phyloP scores from a whole-genome alignment of 1,284 basidiomycete species.

The Sphaerobolus stellatus region DNA sequence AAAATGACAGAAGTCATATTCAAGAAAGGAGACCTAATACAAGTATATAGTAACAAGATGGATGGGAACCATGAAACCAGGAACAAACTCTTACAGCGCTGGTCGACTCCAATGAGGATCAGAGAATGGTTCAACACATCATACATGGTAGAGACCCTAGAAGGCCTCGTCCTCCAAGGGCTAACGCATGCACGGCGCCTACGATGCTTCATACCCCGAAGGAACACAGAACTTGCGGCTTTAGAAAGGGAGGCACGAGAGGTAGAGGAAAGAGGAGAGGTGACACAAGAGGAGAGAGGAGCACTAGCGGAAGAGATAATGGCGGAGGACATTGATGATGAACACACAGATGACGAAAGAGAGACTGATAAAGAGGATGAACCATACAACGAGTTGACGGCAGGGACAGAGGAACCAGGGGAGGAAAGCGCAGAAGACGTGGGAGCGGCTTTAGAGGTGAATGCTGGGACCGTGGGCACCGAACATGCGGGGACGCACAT shows the following conservation, averaged over 20 bases:
- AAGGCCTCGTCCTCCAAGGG: neutral
- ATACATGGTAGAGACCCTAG: conserved; percentile 9
- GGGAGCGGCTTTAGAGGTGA: too few species aligned
- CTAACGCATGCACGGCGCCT: neutral
- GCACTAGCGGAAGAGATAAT: too few species aligned
- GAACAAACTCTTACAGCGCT: conserved; percentile 10
- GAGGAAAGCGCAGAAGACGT: too few species aligned
- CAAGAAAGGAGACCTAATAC: conserved; percentile 14
- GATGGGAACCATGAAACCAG: conserved; percentile 10
- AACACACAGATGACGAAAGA: too few species aligned
- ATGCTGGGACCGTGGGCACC: too few species aligned
- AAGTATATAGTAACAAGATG: conserved; percentile 11
- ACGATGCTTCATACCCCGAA: neutral
- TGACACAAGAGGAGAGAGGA: too few species aligned
- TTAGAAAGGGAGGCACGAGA: neutral
- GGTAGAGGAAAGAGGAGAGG: neutral
- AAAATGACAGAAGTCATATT: neutral
- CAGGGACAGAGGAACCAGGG: too few species aligned
- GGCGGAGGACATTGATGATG: too few species aligned
- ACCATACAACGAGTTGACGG: too few species aligned
- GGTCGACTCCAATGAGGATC: conserved; percentile 13
- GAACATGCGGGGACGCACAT: too few species aligned
- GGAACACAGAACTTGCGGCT: neutral
- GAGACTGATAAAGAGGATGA: too few species aligned
- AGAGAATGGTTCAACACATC: neutral